Percentiles rank a stretch among this genome's conserved stretches.
phyloP scores from a whole-genome alignment of 83 land plant species.

The Larix sibirica region DNA sequence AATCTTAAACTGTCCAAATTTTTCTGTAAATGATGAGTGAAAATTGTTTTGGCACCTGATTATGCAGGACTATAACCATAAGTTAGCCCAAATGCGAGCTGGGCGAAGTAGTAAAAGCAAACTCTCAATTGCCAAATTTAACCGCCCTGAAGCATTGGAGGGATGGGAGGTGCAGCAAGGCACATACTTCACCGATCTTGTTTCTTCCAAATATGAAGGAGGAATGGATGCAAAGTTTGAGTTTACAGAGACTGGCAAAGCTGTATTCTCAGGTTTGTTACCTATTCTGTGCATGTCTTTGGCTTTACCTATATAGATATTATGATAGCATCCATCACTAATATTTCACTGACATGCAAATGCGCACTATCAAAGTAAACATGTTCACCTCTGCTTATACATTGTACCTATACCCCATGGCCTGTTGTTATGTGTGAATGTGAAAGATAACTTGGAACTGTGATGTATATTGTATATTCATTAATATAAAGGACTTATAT shows the following conservation, averaged over 20 bases:
- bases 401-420: background rate
- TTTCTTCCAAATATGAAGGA: slow-evolving; percentile 81
- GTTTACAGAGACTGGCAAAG: slow-evolving; percentile 67
- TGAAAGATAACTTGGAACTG: background rate
- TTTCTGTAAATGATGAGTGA: background rate
- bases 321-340: background rate
- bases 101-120: slow-evolving; percentile 99
- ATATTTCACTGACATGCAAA: background rate
- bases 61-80: slow-evolving; percentile 88
- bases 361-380: background rate
- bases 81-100: slow-evolving; percentile 85
- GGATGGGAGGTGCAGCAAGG: slow-evolving; percentile 88
- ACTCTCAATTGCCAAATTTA: slow-evolving; percentile 87
- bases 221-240: slow-evolving; percentile 91
- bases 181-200: slow-evolving; percentile 73
- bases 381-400: background rate
- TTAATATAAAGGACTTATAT: background rate
- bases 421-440: background rate
- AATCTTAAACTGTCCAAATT: background rate
- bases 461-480: background rate
- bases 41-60: background rate
- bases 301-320: background rate
- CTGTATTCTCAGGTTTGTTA: slow-evolving; percentile 77
- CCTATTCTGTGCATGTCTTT: background rate
- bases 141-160: slow-evolving; percentile 51